Base-by-base conservation (phyloP, 2,329 filamentous ascomycete genomes). In the Paramyrothecium sp. region DNA sequence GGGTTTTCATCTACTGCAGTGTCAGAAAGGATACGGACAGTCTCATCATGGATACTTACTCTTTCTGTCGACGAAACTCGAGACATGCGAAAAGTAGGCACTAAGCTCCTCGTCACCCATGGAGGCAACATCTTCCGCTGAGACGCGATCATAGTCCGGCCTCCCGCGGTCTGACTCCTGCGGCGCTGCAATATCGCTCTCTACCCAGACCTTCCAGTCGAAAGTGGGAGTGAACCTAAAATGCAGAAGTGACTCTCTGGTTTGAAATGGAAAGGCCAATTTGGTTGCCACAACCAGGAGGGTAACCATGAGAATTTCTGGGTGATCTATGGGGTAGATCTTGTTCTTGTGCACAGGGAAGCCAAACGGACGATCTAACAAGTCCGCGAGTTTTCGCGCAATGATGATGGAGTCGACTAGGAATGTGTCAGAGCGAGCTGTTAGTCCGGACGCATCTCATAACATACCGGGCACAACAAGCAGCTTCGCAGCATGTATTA, bases 261-360 rank as follows among this genome's bases (percentile, higher is more conserved):
- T 75, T 65, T 91, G 86, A 49, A 97, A 85, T 0, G 94, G 91
- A 65, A 91, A 92, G 20, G 89, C 78, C 2, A 97, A 71, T 65
- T 97, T 97, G 3, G 89, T 86, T 3, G 89, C 86, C 16, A 96
- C 80, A 2, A 97, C 77, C 3, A 97, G 71, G 3, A 91, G 76
- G 3, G 87, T 81, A 56, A 92, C 78, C 1, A 97, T 75, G 48
- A 90, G 83, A 7, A 90, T 78, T 67, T 98, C 95, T 0, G 95
- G 92, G 60, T 89, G 82, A 53, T 86, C 78, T 17, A 87, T 73
- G 10, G 82, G 73, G 23, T 79, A 73, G 58, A 78, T 73, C 58
- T 74, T 73, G 54, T 71, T 68, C 30, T 72, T 75, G 3, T 76
- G 73, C 7, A 79, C 76, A 1, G 82, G 81, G 60, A 89, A 89